Base-by-base conservation (phyloP, 2,329 filamentous ascomycete species). In the Fusarium caatingaense region DNA sequence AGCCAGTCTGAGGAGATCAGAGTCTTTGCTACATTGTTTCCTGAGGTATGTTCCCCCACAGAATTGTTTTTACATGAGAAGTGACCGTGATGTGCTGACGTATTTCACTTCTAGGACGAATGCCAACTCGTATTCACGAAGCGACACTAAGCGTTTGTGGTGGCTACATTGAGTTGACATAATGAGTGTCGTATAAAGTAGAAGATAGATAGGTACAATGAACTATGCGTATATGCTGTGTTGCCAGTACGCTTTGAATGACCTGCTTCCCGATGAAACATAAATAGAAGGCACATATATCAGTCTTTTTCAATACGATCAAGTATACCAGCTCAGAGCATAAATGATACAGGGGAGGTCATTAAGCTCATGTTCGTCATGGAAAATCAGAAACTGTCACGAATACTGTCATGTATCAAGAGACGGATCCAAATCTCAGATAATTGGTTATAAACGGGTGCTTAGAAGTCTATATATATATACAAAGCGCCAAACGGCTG, bases 21-120 rank as follows among this genome's bases (percentile, higher is more conserved):
- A 32, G 84, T 86, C 0, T 85, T 85, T 79, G 84, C 84, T 0
- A 84, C 81, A 0, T 47, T 85, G 6, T 85, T 85, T 55, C 83
- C 83, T 0, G 83, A 82, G 83, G 83, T 85, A 75, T 69, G 82
- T 78, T 27, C 2, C 15, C 4, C 8, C 6, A 1, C 1, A 10
- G 7, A 21, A 41, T 0, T 21, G 1, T 20, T 37, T 34, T 10
- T 8, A 1, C 0, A 3, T n/a, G 10, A 18, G 12, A 15, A 20
- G 1, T 3, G 16, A 21, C 3, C 5, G 25, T 18, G 7, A 2
- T 7, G 2, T 23, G 9, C 46, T 67, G 0, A 67, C 30, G 12
- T 10, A 3, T 27, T 20, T 15, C 8, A 8, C 7, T 16, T 8
- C 6, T 18, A 67, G 64, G 64, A 67, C 10, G 64, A 67, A 44